Base-by-base conservation (phyloP, 2,329 filamentous ascomycete genomes). In the Arthrinium puccinioides region DNA sequence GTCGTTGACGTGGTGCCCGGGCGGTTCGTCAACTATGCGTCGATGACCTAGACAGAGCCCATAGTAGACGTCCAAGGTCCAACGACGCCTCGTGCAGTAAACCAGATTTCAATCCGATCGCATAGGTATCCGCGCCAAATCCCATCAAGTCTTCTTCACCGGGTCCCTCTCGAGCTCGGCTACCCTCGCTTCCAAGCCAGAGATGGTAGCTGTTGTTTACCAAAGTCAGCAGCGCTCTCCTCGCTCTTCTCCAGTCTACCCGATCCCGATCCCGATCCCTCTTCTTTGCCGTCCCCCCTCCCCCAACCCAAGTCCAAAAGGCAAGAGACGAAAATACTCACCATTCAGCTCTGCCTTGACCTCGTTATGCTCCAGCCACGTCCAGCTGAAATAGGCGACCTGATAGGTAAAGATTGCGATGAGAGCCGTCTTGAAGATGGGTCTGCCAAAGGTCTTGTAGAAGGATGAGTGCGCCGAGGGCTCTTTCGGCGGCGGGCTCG, bases 381-480 rank as follows among this genome's bases (percentile, higher is more conserved):
- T 56, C 86, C 86, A 92, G 11, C 63, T 64, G 66, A 76, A 87
- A 62, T 89, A 90, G 11, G 73, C 61, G n/a, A 84, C 51, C 61
- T 92, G 86, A 58, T 90, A 92, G 2, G 81, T 83, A 53, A 87
- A 79, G 38, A 88, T 73, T 37, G 86, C 84, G 53, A 84, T 72
- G 25, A 90, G 69, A 46, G 87, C 75, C 37, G 79, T 79, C 63
- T 88, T 90, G 37, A 76, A 72, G 31, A 90, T 68, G 3, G 86
- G 84, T 2, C 82, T 72, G 26, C 79, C 77, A 54, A 87, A 88
- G 11, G 76, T 78, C 54, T 77, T 81, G 67, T 87, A 90, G 63
- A 89, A 89, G 32, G 70, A 66, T 34, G 74, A 62, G 75, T 84
- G 48, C 33, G 23, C 31, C 32, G 32, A 24, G 32, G 23, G 23